A percentile compares a stretch with the other conserved stretches of the same genome.
Evolutionary conservation across 2,329 filamentous ascomycete species (phyloP).

Genomic region (Colletotrichum destructivum): DNA sequence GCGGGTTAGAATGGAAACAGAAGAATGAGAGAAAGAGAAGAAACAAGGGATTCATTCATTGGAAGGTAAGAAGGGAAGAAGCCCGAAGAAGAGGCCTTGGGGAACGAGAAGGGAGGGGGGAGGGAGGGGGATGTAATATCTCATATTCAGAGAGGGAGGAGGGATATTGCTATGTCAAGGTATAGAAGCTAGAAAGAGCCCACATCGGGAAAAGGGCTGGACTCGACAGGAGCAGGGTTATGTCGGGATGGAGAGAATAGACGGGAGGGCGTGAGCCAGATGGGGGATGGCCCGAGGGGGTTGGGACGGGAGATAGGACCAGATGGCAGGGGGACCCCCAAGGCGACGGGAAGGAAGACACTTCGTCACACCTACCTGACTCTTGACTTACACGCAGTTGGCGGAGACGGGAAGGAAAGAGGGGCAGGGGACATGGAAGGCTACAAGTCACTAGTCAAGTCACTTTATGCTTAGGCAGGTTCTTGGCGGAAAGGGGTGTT

Average conservation of each 20-base stretch:
- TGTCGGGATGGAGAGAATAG: constrained; percentile 4
- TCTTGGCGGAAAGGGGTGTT: not conserved
- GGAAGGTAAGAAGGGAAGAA: constrained; percentile 33
- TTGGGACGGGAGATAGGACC: constrained; percentile 5
- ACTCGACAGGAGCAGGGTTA: constrained; percentile 5
- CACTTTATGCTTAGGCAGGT: not conserved
- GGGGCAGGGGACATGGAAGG: not conserved
- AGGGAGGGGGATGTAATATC: constrained; percentile 14
- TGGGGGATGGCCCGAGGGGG: not conserved
- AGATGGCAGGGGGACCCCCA: constrained; percentile 28
- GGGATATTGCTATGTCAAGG: constrained; percentile 28
- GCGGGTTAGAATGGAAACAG: constrained; percentile 3
- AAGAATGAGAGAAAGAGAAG: constrained; percentile 9
- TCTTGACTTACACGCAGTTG: constrained; percentile 6
- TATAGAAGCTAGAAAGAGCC: not conserved
- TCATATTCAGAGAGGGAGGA: constrained; percentile 13
- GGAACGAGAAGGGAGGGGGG: constrained; percentile 24
- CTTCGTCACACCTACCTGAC: not conserved
- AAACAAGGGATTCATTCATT: constrained; percentile 9
- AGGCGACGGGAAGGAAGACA: constrained; percentile 27
- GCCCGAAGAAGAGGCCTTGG: constrained; percentile 23
- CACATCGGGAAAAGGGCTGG: constrained; percentile 2
- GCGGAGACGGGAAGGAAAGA: not conserved
- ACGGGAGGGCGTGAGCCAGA: constrained; percentile 12
- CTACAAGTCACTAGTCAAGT: not conserved